These are phyloP conservation scores for Ananas comosus DNA, from an alignment of 176 grass and related monocot genomes.

Conservation along the genomic window DNA sequence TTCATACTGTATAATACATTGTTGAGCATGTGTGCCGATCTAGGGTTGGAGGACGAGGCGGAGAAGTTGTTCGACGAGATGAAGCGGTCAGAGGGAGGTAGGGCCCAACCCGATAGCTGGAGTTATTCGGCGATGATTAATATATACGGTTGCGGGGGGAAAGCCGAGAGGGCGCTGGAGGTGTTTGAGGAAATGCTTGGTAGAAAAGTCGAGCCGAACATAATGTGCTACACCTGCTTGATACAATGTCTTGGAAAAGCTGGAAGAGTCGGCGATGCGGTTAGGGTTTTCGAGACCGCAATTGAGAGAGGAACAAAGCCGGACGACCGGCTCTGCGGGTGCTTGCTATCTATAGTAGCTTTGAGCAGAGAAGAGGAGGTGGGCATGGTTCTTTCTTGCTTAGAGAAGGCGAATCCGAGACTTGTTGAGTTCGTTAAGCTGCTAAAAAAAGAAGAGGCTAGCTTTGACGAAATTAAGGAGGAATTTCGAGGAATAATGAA, in stretches of 20 bases:
- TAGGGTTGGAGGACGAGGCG: conserved; percentile 54
- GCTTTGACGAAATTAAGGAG: conserved; percentile 25
- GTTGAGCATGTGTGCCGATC: conserved; percentile 86
- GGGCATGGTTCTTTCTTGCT: conserved; percentile 38
- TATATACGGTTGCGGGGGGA: conserved; percentile 57
- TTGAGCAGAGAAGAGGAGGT: conserved; percentile 40
- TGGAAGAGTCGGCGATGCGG: conserved; percentile 35
- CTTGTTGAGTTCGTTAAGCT: conserved; percentile 51
- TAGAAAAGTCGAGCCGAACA: conserved; percentile 41
- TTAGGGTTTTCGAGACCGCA: conserved; percentile 37
- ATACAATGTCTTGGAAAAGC: conserved; percentile 81
- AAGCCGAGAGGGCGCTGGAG: conserved; percentile 41
- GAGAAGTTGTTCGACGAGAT: conserved; percentile 81
- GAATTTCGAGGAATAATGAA: conserved; percentile 40
- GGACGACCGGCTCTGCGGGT: conserved; percentile 65
- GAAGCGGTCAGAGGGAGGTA: conserved; percentile 29
- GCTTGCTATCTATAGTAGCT: conserved; percentile 62
- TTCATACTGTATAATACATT: conserved; percentile 88
- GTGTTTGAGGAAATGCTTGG: conserved; percentile 68
- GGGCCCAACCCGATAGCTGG: conserved; percentile 57
- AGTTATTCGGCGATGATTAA: conserved; percentile 94
- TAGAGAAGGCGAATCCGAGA: conserved; percentile 49
- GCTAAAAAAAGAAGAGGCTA: conserved; percentile 27
- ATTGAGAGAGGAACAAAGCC: conserved; percentile 41
- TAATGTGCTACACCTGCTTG: conserved; percentile 88